These are phyloP conservation scores for Globisporangium apiculatum DNA, from an alignment of 352 stramenopile species.

Conservation along the genomic window DNA sequence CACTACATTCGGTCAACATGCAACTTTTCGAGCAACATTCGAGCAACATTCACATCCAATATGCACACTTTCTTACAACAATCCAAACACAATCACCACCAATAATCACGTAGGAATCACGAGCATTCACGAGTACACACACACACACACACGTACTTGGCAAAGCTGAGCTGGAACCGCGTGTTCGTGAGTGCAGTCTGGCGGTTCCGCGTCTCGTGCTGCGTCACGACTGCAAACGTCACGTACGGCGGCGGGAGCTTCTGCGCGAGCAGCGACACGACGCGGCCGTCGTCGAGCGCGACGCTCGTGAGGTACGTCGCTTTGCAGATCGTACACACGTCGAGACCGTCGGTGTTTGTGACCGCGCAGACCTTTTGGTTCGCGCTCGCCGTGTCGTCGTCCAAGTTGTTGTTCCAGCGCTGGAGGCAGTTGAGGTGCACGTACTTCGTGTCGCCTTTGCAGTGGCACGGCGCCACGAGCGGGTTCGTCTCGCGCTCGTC, in stretches of 20 bases:
- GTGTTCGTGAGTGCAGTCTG: conserved; percentile 87
- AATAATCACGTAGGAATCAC: conserved; percentile 4
- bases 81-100: not conserved
- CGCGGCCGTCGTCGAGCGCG: conserved; percentile 74
- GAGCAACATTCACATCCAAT: too few species aligned
- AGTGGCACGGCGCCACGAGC: conserved; percentile 87
- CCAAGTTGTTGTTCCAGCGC: conserved; percentile 89
- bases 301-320: conserved; percentile 88
- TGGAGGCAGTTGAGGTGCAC: conserved; percentile 90
- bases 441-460: conserved; percentile 90
- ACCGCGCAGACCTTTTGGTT: conserved; percentile 88
- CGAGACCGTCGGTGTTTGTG: conserved; percentile 83
- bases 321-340: conserved; percentile 90
- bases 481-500: conserved; percentile 82
- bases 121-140: too few species aligned
- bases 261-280: conserved; percentile 83
- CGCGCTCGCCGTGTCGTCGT: conserved; percentile 65
- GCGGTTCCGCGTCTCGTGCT: conserved; percentile 80
- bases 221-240: conserved; percentile 88
- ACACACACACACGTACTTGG: conserved; percentile 42
- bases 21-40: too few species aligned
- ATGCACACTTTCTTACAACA: not conserved
- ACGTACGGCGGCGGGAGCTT: conserved; percentile 86
- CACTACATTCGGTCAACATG: too few species aligned
- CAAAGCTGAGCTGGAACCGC: conserved; percentile 90